phyloP scores from a whole-genome alignment of 2,329 filamentous ascomycete species.

The Tothia fuscella region DNA sequence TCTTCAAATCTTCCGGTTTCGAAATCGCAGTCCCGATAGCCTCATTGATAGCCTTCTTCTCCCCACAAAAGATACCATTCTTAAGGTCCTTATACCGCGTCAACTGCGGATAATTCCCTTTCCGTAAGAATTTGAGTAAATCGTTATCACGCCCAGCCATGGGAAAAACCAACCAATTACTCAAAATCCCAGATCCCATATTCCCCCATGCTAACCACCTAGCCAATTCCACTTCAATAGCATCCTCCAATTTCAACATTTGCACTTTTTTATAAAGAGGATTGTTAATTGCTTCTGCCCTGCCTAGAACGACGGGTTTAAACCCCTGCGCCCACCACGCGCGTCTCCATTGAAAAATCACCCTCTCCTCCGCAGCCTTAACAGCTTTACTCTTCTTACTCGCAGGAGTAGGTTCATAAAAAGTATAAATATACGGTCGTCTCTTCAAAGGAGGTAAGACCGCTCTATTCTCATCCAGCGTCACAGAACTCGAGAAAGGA shows the following conservation, averaged over 20 bases:
- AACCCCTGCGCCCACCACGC: constrained; percentile 97
- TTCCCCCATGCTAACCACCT: constrained; percentile 88
- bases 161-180: constrained; percentile 69
- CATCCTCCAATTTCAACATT: constrained; percentile 41
- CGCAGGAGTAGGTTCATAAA: constrained; percentile 56
- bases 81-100: constrained; percentile 63
- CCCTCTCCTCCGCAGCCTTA: constrained; percentile 60
- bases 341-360: constrained; percentile 77
- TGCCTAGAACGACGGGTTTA: constrained; percentile 66
- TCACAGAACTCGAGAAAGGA: constrained; percentile 72
- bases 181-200: constrained; percentile 73
- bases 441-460: constrained; percentile 65
- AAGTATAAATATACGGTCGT: constrained; percentile 75
- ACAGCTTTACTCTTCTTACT: constrained; percentile 49
- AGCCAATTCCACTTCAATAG: constrained; percentile 58
- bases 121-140: constrained; percentile 59
- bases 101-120: constrained; percentile 60
- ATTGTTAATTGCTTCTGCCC: constrained; percentile 71
- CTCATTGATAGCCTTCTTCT: constrained; percentile 38
- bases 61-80: constrained; percentile 61
- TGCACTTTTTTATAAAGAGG: constrained; percentile 64
- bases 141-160: constrained; percentile 68
- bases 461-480: constrained; percentile 68
- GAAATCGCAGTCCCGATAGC: constrained; percentile 30
- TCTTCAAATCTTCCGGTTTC: constrained; percentile 41